Conservation (phyloP, 2,329 filamentous ascomycete genomes). For the Cladosporium colombiae region DNA sequence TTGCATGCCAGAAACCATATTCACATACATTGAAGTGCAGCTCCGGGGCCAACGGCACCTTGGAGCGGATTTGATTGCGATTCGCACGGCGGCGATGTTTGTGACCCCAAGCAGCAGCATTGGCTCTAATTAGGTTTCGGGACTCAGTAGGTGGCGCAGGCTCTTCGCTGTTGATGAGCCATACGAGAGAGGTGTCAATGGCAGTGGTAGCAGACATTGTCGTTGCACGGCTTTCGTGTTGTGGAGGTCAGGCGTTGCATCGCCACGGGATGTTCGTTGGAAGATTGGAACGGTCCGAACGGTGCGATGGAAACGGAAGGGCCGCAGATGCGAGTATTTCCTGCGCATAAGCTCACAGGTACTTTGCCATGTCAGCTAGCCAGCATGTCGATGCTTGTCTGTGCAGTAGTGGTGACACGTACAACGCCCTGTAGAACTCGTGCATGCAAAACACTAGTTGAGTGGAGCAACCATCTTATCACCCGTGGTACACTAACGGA, state of each 20-base stretch:
- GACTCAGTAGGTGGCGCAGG: neutral
- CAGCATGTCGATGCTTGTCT: no score
- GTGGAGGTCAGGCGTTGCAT: neutral
- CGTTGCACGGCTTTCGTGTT: neutral
- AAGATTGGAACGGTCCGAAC: neutral
- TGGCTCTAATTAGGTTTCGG: neutral
- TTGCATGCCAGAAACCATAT: neutral
- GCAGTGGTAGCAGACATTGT: neutral
- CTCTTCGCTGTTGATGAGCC: neutral
- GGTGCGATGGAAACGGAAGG: neutral
- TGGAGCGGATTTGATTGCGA: neutral
- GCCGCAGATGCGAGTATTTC: neutral
- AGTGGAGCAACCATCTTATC: neutral
- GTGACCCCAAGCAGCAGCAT: constrained; percentile 10
- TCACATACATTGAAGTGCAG: neutral
- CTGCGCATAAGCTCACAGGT: neutral
- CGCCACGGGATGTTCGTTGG: neutral
- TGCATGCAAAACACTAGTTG: neutral
- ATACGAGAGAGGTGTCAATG: neutral
- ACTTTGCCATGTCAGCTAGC: neutral
- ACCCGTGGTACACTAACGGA: constrained; percentile 4
- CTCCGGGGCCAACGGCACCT: neutral
- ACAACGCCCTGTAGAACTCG: neutral
- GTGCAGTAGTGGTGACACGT: neutral
- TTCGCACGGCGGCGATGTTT: neutral